Percentiles rank a stretch among this genome's conserved stretches.
Conservation (phyloP, 345 rosid genomes). For the Eucalyptus victrix region DNA sequence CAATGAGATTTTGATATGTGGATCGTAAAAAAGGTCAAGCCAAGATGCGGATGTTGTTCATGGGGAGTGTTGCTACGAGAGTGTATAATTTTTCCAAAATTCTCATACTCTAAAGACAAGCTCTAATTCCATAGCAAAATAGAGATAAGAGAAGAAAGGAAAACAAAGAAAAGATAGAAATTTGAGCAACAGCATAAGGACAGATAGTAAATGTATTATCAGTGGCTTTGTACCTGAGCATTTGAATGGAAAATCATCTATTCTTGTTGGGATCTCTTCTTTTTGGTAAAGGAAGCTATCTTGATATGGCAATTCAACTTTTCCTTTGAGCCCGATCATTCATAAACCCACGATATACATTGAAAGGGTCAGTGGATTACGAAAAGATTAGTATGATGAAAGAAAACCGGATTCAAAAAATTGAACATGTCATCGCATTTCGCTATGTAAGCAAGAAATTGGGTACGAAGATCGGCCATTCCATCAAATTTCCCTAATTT, state of each 20-base stretch:
- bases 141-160: neutral
- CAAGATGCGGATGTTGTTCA: no score
- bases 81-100: no score
- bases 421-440: neutral
- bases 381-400: neutral
- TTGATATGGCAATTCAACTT: neutral
- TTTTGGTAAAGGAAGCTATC: neutral
- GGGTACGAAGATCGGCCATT: neutral
- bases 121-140: neutral
- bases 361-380: rapidly evolving
- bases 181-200: neutral
- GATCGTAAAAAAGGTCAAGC: rapidly evolving
- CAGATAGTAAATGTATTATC: neutral
- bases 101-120: neutral
- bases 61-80: no score
- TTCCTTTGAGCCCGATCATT: neutral
- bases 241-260: neutral
- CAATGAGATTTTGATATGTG: no score
- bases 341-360: neutral
- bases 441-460: neutral
- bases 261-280: neutral
- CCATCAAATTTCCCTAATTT: neutral
- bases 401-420: neutral
- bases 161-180: neutral
- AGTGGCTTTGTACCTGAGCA: neutral